Conservation (phyloP, 805 yeast genomes). For the Starmerella potacharoeniae region DNA sequence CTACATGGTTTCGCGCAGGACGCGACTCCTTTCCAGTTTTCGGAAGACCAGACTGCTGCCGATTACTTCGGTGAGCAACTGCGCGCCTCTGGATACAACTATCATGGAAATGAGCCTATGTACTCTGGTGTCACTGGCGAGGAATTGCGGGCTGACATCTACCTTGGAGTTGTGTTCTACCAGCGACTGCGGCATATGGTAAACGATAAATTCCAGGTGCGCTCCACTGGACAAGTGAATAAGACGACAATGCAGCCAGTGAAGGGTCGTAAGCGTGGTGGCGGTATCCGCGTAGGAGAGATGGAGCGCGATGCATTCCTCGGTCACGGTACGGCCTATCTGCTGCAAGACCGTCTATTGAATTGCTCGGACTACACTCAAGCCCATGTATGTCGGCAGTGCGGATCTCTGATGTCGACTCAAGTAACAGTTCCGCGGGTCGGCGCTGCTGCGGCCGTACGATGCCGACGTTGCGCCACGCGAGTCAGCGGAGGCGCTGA, state of each 20-base stretch:
- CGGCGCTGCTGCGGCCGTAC: constrained; percentile 62
- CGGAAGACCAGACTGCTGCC: constrained; percentile 89
- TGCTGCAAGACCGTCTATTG: constrained; percentile 85
- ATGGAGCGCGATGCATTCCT: constrained; percentile 99
- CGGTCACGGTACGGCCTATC: constrained; percentile 95
- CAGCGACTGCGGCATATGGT: constrained; percentile 99
- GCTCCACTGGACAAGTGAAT: constrained; percentile 97
- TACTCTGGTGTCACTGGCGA: constrained; percentile 98
- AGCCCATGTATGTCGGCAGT: constrained; percentile 75
- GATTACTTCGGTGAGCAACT: constrained; percentile 95
- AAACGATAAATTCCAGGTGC: constrained; percentile 97
- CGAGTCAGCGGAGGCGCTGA: constrained; percentile 41
- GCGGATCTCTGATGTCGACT: constrained; percentile 86
- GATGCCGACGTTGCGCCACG: constrained; percentile 86
- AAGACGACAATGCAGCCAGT: constrained; percentile 98
- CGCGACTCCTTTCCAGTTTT: constrained; percentile 91
- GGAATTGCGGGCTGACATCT: constrained; percentile 89
- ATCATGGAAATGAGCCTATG: constrained; percentile 98
- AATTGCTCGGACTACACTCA: constrained; percentile 95
- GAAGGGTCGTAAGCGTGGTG: constrained; percentile 95
- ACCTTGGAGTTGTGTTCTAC: constrained; percentile 93
- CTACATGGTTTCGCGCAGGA: constrained; percentile 96
- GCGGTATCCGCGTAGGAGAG: constrained; percentile 99
- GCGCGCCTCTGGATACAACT: constrained; percentile 78
- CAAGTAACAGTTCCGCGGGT: constrained; percentile 85